Percentiles rank a stretch among this genome's conserved stretches.
phyloP scores from a whole-genome alignment of 2,329 filamentous ascomycete genomes.

The Podosphaera aphanis region DNA sequence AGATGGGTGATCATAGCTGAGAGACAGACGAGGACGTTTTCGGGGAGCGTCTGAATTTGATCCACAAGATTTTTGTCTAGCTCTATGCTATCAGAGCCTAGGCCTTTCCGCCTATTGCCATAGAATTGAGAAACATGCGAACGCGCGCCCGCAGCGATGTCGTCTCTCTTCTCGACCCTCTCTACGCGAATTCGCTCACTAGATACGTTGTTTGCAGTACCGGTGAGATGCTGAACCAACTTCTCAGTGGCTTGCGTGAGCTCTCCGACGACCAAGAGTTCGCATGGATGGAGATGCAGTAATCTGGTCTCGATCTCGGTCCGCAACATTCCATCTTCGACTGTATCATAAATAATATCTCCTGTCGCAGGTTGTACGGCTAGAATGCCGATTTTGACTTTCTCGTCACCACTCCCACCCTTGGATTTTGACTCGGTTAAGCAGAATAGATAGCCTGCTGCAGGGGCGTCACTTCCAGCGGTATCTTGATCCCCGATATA shows the following conservation, averaged over 20 bases:
- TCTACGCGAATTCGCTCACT: slow-evolving; percentile 78
- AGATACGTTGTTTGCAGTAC: slow-evolving; percentile 75
- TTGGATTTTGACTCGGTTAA: slow-evolving; percentile 70
- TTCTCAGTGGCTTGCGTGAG: slow-evolving; percentile 83
- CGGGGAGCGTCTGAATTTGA: slow-evolving; percentile 64
- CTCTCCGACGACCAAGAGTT: slow-evolving; percentile 79
- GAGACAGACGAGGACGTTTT: slow-evolving; percentile 71
- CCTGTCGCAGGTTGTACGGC: slow-evolving; percentile 91
- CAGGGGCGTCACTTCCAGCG: slow-evolving; percentile 32
- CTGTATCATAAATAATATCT: slow-evolving; percentile 85
- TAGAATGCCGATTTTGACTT: slow-evolving; percentile 72
- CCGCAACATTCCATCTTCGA: slow-evolving; percentile 94
- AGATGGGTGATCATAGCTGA: slow-evolving; percentile 93
- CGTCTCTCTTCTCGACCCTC: slow-evolving; percentile 49
- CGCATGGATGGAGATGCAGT: slow-evolving; percentile 83
- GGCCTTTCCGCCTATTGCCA: slow-evolving; percentile 53
- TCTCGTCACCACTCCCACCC: slow-evolving; percentile 69
- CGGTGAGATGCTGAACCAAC: slow-evolving; percentile 69
- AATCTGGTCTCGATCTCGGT: slow-evolving; percentile 89
- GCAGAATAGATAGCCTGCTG: slow-evolving; percentile 75
- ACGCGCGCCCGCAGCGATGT: slow-evolving; percentile 61
- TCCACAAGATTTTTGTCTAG: slow-evolving; percentile 47
- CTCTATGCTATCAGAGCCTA: slow-evolving; percentile 27
- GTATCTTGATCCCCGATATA: slow-evolving; percentile 71
- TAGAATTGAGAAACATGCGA: slow-evolving; percentile 88